Base-by-base conservation (phyloP, 2,329 filamentous ascomycete genomes). In the Hypoxylon sp. region DNA sequence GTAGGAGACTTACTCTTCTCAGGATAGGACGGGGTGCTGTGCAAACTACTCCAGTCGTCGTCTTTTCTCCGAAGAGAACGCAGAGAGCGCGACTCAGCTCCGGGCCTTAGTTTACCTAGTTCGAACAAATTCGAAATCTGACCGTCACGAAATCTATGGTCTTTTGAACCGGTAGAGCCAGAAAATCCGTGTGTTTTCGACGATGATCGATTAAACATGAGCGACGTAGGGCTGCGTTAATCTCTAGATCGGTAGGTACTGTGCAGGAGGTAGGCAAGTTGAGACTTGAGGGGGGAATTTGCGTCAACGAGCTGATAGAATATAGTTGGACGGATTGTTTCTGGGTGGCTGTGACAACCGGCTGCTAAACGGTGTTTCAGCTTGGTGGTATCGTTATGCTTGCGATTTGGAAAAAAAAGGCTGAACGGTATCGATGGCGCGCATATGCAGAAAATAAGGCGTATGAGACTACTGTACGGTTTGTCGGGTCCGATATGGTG, bases 131-230 rank as follows among this genome's bases (percentile, higher is more conserved):
- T 72, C 53, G 77, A 76, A 60, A 77, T 67, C 69, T 78, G 78
- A 64, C 73, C 69, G 63, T 79, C 77, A 66, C 75, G 76, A 63
- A 72, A 72, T 63, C 75, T 75, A 70, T 80, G 77, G 53, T 82
- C 79, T 70, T 78, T 79, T 51, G 74, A 71, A 56, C 64, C 60
- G 30, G 50, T 61, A 38, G 59, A 57, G 53, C 69, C 64, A 64
- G 70, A 69, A 69, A 75, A 74, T 72, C 76, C 78, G 73, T 78
- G 68, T 65, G 71, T 62, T 72, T 78, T 81, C 66, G 75, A 75
- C 67, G 78, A 78, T 62, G 80, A 82, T 78, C 80, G 79, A 78
- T 77, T 78, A 73, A 83, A 83, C 81, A 83, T 83, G 77, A 80
- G 79, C 55, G 49, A 66, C 66, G 66, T 61, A 61, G 48, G 49